Conservation (phyloP, 2,329 filamentous ascomycete genomes). For the Onygenales sp. region DNA sequence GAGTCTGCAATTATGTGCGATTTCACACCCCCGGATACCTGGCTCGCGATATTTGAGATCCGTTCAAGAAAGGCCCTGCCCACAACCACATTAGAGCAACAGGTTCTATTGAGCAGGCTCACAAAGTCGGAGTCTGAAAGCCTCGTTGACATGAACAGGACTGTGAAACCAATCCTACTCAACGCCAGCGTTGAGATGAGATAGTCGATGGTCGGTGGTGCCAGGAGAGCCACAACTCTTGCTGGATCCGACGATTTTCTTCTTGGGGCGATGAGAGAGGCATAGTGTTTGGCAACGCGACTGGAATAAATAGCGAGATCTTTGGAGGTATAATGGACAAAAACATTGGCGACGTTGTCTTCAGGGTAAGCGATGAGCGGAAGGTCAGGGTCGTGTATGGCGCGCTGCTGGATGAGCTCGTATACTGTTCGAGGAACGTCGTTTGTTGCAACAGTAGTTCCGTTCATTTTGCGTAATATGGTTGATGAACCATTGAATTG, state of each 20-base stretch:
- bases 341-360: background rate
- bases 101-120: conserved; percentile 37
- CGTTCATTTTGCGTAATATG: background rate
- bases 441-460: background rate
- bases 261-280: background rate
- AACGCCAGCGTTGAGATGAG: conserved; percentile 46
- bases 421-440: background rate
- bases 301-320: background rate
- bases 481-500: background rate
- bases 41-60: background rate
- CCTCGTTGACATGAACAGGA: conserved; percentile 46
- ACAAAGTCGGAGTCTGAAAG: conserved; percentile 43
- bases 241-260: background rate
- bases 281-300: background rate
- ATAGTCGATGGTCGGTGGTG: conserved; percentile 46
- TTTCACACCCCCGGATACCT: background rate
- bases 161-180: conserved; percentile 46
- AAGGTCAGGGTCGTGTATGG: background rate
- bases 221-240: conserved; percentile 41
- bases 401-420: background rate
- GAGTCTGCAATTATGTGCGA: background rate
- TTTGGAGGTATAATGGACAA: background rate
- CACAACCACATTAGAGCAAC: conserved; percentile 26
- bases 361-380: background rate
- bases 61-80: conserved; percentile 4